Percentiles rank a stretch among this genome's conserved stretches.
phyloP scores from a whole-genome alignment of 1,284 basidiomycete species.

The Xerocomus cyaneibrunnescens region DNA sequence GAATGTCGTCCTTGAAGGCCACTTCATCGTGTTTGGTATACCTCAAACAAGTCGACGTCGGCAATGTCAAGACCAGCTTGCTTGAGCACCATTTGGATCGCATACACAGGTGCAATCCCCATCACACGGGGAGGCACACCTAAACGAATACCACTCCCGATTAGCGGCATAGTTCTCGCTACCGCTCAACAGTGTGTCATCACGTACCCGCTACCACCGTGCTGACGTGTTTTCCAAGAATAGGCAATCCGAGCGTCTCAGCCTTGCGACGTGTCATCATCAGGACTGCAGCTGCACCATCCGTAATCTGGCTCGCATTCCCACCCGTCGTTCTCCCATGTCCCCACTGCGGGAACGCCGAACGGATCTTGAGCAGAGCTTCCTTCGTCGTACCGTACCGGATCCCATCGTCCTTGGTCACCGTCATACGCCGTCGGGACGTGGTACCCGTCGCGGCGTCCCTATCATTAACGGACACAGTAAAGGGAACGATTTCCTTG shows the following conservation, averaged over 20 bases:
- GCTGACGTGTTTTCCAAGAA: conserved; percentile 78
- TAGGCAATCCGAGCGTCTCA: conserved; percentile 70
- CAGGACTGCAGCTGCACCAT: conserved; percentile 84
- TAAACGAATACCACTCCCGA: conserved; percentile 20
- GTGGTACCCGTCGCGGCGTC: conserved; percentile 46
- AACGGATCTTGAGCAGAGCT: conserved; percentile 61
- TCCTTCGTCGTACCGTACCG: conserved; percentile 76
- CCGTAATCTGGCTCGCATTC: conserved; percentile 86
- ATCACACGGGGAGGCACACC: conserved; percentile 78
- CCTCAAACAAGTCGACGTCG: conserved; percentile 84
- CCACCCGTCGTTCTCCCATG: conserved; percentile 81
- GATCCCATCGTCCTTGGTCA: conserved; percentile 82
- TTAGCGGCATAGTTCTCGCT: background rate
- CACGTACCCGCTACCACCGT: conserved; percentile 67
- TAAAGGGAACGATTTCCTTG: conserved; percentile 81
- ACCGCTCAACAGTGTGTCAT: background rate
- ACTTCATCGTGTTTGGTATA: conserved; percentile 18
- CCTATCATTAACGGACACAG: conserved; percentile 54
- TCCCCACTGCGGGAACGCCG: conserved; percentile 90
- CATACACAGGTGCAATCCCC: conserved; percentile 78
- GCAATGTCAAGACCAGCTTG: conserved; percentile 61
- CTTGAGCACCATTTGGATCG: conserved; percentile 70
- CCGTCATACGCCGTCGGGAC: conserved; percentile 51
- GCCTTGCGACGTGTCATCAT: conserved; percentile 88
- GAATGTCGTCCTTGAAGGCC: background rate